Percentiles rank a stretch among this genome's conserved stretches.
Conservation (phyloP, 1,139 yeast species). For the Blastobotrys proliferans region DNA sequence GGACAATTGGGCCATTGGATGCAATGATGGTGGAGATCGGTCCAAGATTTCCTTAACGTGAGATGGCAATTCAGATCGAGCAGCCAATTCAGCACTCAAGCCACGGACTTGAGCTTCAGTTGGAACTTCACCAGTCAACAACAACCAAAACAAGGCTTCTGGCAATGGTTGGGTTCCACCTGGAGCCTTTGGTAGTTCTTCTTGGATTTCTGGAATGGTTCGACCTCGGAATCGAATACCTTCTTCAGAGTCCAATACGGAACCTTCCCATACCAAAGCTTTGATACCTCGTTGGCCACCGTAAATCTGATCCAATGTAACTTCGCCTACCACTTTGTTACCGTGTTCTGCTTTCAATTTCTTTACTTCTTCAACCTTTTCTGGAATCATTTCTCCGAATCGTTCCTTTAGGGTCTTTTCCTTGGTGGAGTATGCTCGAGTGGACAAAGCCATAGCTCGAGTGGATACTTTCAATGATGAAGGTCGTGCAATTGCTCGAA, state of each 20-base stretch:
- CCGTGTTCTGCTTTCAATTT: constrained; percentile 86
- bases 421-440: constrained; percentile 34
- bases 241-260: constrained; percentile 95
- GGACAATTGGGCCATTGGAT: constrained; percentile 70
- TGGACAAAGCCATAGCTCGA: constrained; percentile 23
- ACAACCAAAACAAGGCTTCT: constrained; percentile 60
- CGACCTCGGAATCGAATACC: constrained; percentile 98
- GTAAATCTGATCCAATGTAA: constrained; percentile 90
- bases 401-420: constrained; percentile 75
- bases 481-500: constrained; percentile 20
- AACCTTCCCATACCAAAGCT: constrained; percentile 99
- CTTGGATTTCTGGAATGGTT: constrained; percentile 93
- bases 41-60: constrained; percentile 52
- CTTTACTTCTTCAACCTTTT: constrained; percentile 87
- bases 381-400: constrained; percentile 89
- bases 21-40: constrained; percentile 52
- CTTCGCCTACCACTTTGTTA: constrained; percentile 87
- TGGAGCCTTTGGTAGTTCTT: constrained; percentile 87
- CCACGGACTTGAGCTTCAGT: constrained; percentile 51
- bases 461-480: constrained; percentile 23
- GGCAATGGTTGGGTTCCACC: constrained; percentile 69
- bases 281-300: constrained; percentile 99
- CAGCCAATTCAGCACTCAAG: constrained; percentile 53
- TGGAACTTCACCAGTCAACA: constrained; percentile 61
- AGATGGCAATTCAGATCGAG: constrained; percentile 53